A percentile compares a stretch with the other conserved stretches of the same genome.
Conservation (phyloP, 169 alveolate genomes). For the Plasmodium gonderi region DNA sequence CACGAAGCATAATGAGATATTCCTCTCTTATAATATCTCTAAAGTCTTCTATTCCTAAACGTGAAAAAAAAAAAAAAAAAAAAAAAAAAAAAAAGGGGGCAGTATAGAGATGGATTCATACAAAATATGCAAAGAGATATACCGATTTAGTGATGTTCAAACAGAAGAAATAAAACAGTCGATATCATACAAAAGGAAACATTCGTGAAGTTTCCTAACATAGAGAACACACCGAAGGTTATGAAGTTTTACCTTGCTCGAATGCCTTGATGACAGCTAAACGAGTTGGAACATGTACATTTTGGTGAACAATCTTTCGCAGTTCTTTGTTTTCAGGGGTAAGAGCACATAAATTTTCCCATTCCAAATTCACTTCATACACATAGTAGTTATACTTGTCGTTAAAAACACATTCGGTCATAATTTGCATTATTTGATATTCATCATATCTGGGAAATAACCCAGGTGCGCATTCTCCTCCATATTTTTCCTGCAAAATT, state of each 20-base stretch:
- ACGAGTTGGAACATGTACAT: constrained; percentile 82
- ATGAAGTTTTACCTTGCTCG: constrained; percentile 63
- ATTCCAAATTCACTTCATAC: constrained; percentile 77
- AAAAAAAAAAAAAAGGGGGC: constrained; percentile 4
- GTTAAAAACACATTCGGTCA: constrained; percentile 76
- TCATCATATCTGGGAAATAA: constrained; percentile 81
- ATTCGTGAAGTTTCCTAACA: too few species aligned
- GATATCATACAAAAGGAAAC: background rate
- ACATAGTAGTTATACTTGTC: constrained; percentile 60
- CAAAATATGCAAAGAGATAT: too few species aligned
- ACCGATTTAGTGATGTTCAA: background rate
- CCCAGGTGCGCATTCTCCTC: constrained; percentile 82
- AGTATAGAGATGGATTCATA: too few species aligned
- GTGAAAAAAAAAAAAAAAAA: background rate
- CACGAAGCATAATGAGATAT: constrained; percentile 65
- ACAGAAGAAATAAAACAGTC: background rate
- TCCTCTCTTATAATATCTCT: constrained; percentile 77
- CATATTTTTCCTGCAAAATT: constrained; percentile 76
- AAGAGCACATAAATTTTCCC: constrained; percentile 80
- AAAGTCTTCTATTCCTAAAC: constrained; percentile 78
- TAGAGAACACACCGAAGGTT: too few species aligned
- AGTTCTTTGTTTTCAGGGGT: constrained; percentile 80
- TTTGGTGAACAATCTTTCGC: constrained; percentile 75
- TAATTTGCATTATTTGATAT: constrained; percentile 73
- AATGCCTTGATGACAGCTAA: constrained; percentile 80